Conservation (phyloP, 2,329 filamentous ascomycete species). For the Geosmithia morbida region DNA sequence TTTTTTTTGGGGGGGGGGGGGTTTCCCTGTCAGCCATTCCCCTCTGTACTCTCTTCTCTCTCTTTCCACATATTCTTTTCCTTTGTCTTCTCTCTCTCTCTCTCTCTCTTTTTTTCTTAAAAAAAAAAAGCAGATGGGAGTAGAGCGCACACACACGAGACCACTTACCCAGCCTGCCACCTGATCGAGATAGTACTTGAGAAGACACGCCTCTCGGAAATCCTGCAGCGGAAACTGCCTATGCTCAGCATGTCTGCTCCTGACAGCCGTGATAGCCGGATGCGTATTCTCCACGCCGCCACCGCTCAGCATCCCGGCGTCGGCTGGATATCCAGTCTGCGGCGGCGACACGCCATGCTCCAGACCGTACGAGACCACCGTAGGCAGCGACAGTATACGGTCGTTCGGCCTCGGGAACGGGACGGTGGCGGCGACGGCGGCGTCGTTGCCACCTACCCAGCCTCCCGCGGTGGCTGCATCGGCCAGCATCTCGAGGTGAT, state of each 20-base stretch:
- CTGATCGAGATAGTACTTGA: slow-evolving; percentile 3
- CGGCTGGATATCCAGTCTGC: not conserved
- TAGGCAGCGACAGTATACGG: not conserved
- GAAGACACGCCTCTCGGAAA: slow-evolving; percentile 3
- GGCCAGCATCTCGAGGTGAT: not conserved
- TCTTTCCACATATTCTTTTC: no score
- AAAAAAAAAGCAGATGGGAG: no score
- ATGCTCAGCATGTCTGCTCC: not conserved
- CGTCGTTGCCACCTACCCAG: not conserved
- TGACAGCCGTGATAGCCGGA: not conserved
- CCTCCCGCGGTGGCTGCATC: not conserved
- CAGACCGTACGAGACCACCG: not conserved
- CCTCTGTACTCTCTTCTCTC: no score
- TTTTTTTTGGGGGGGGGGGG: no score
- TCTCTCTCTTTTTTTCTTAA: no score
- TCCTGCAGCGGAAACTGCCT: not conserved
- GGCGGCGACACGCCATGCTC: not conserved
- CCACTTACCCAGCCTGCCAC: slow-evolving; percentile 2
- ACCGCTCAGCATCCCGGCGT: not conserved
- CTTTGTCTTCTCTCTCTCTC: no score
- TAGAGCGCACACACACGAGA: no score
- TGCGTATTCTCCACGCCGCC: not conserved
- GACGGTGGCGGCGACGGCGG: no score
- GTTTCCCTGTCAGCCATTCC: no score
- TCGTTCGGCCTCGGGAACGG: not conserved